Base-by-base conservation (phyloP, 352 stramenopile species). In the Thraustochytrium sp. region DNA sequence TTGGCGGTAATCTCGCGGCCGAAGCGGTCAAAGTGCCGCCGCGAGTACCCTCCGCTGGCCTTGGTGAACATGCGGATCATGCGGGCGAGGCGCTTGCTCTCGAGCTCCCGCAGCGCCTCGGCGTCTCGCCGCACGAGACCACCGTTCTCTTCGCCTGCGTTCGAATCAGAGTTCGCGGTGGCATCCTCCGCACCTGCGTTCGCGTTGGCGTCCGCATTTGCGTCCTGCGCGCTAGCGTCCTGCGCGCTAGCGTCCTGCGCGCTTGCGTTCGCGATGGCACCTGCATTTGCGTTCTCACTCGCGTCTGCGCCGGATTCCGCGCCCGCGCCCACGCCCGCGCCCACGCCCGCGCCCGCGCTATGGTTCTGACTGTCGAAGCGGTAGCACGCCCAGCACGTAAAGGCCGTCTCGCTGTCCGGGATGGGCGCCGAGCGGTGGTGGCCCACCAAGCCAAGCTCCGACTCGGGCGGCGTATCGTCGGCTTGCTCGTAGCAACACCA, bases 61-160 rank as follows among this genome's bases (percentile, higher is more conserved):
- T 78, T 84, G n/a, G 37, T 61, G 55, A 84, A 68, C 75, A 84
- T 84, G 61, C 44, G 31, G 13, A 68, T 84, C 29, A 84, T 61
- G 37, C 61, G 38, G 36, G 76, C 16, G 21, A 84, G 26, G 16
- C 55, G 40, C n/a, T 84, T 5, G 21, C 21, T 56, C 44, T 76
- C 61, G 23, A 84, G 56, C 29, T 83, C 18, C 13, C 49, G 18
- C 44, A 84, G n/a, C 0, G 84, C 0, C 26, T 26, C 13, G 26
- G 29, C 59, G 26, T 72, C 8, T n/a, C n/a, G n/a, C n/a, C n/a
- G n/a, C n/a, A n/a, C n/a, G n/a, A n/a, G n/a, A n/a, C n/a, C n/a
- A n/a, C n/a, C n/a, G n/a, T n/a, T n/a, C n/a, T n/a, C n/a, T n/a
- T n/a, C n/a, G n/a, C n/a, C n/a, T n/a, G n/a, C n/a, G n/a, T n/a